Conservation (phyloP, 768 basidiomycete species). For the Panus rudis region DNA sequence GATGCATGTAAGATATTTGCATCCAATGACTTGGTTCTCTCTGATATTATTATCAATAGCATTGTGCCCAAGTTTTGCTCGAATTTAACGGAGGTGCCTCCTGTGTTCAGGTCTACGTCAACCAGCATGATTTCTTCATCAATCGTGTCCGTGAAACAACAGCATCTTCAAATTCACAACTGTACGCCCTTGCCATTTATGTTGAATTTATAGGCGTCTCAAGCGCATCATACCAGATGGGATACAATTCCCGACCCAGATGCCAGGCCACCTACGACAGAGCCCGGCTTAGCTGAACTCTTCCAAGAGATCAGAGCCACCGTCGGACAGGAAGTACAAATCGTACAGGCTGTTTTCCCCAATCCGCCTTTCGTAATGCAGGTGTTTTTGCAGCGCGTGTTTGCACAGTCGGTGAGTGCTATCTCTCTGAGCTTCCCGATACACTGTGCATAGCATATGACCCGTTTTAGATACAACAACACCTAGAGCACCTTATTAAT, state of each 20-base stretch:
- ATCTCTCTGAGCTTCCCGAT: neutral
- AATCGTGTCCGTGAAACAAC: constrained; percentile 72
- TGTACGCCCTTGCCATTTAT: constrained; percentile 33
- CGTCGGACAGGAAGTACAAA: constrained; percentile 93
- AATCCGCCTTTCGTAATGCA: constrained; percentile 96
- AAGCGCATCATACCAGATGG: constrained; percentile 55
- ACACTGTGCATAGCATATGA: constrained; percentile 1
- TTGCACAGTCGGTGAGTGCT: constrained; percentile 84
- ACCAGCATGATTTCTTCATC: constrained; percentile 99
- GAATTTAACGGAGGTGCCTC: constrained; percentile 98
- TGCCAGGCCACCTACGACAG: constrained; percentile 64
- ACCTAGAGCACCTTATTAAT: constrained; percentile 84
- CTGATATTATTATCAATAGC: no score
- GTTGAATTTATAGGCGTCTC: neutral
- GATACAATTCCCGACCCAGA: constrained; percentile 72
- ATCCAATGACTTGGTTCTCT: neutral
- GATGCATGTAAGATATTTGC: constrained; percentile 73
- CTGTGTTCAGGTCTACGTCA: constrained; percentile 97
- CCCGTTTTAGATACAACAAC: constrained; percentile 79
- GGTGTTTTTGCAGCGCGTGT: constrained; percentile 94
- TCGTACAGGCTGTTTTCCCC: constrained; percentile 97
- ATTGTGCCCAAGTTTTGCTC: constrained; percentile 91
- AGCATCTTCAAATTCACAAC: constrained; percentile 44
- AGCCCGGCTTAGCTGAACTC: constrained; percentile 71
- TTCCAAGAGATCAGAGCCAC: constrained; percentile 86